These are phyloP conservation scores for Coniferiporia weirii DNA, from an alignment of 1,284 basidiomycete genomes.

Conservation along the genomic window DNA sequence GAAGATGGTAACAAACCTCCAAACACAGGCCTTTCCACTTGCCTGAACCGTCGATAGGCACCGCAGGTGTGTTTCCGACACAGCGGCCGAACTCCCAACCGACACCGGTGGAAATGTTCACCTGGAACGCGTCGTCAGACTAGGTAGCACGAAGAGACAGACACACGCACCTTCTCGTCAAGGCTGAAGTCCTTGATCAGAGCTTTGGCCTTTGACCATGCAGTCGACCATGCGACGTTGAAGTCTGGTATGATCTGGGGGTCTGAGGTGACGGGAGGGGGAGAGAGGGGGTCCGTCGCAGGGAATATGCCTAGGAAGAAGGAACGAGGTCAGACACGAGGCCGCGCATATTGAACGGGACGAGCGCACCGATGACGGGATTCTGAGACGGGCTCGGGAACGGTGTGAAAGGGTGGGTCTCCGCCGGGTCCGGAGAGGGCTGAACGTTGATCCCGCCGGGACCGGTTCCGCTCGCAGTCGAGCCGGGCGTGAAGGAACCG, in stretches of 20 bases:
- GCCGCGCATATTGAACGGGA: neutral
- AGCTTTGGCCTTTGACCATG: constrained; percentile 41
- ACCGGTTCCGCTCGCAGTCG: constrained; percentile 12
- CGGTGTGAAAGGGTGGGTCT: neutral
- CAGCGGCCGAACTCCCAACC: constrained; percentile 59
- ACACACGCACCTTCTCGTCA: constrained; percentile 31
- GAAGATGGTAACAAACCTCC: constrained; percentile 32
- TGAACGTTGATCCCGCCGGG: constrained; percentile 1
- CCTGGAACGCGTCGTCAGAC: constrained; percentile 29
- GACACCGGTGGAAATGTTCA: constrained; percentile 48
- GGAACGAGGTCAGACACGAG: neutral
- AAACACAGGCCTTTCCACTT: constrained; percentile 60
- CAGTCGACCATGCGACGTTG: constrained; percentile 43
- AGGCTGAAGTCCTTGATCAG: constrained; percentile 17
- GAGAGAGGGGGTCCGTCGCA: constrained; percentile 38
- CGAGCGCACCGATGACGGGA: neutral
- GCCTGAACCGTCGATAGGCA: constrained; percentile 26
- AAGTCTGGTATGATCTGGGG: constrained; percentile 42
- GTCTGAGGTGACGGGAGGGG: constrained; percentile 35
- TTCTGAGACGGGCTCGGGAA: constrained; percentile 7
- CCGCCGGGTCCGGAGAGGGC: constrained; percentile 3
- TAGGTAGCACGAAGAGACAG: neutral
- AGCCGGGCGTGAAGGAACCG: constrained; percentile 9
- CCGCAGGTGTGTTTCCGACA: constrained; percentile 50
- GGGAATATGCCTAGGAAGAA: constrained; percentile 31